These are phyloP conservation scores for Exophiala sp. DNA, from an alignment of 2,329 filamentous ascomycete species.

Conservation along the genomic window DNA sequence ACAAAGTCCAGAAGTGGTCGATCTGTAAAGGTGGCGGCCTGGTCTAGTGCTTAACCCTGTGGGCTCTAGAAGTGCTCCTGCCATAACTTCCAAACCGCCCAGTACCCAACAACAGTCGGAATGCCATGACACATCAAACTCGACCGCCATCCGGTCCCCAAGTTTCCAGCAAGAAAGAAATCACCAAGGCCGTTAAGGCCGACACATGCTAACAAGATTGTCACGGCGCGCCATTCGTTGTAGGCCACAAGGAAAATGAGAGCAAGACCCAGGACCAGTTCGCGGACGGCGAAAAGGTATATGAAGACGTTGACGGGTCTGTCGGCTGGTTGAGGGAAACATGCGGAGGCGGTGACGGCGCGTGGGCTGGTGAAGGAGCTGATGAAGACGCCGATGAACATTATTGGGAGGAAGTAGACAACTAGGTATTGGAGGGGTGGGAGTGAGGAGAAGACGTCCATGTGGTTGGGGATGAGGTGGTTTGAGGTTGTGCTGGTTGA, in stretches of 20 bases:
- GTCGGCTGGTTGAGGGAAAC: constrained; percentile 4
- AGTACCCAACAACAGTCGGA: constrained; percentile 8
- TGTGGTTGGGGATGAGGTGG: too few relatives aligned
- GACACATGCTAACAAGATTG: constrained; percentile 4
- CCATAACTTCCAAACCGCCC: constrained; percentile 10
- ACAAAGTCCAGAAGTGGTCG: too few relatives aligned
- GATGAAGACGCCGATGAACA: constrained; percentile 8
- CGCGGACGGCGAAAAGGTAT: constrained; percentile 10
- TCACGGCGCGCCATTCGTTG: constrained; percentile 7
- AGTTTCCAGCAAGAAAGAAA: constrained; percentile 1
- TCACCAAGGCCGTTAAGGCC: constrained; percentile 8
- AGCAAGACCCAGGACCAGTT: constrained; percentile 6
- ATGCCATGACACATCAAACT: constrained; percentile 7
- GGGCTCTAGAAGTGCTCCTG: constrained; percentile 5
- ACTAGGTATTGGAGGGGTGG: constrained; percentile 5
- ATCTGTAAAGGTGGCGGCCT: too few relatives aligned
- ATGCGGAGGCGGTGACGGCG: neutral
- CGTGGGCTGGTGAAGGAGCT: neutral
- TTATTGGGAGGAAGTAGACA: constrained; percentile 1
- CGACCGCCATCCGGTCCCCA: constrained; percentile 3
- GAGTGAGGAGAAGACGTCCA: neutral
- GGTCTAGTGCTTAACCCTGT: too few relatives aligned
- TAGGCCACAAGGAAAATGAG: constrained; percentile 2
- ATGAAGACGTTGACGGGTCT: neutral
- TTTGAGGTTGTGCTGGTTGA: too few relatives aligned